phyloP scores from a whole-genome alignment of 140 eudicot species.

The Stevia rebaudiana region DNA sequence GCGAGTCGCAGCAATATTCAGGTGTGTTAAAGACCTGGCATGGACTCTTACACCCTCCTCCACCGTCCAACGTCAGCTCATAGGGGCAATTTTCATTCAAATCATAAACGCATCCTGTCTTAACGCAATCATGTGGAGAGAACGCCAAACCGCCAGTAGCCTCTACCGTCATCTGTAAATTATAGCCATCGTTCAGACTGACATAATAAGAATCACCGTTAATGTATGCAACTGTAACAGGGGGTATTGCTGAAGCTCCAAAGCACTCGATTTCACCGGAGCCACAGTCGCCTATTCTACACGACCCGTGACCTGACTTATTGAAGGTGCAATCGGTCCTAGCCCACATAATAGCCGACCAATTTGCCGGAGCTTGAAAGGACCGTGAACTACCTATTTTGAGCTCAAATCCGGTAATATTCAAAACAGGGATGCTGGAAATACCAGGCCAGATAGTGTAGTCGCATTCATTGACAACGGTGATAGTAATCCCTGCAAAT shows the following conservation, averaged over 20 bases:
- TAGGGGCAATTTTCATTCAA: slow-evolving; percentile 22
- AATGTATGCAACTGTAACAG: slow-evolving; percentile 19
- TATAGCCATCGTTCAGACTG: slow-evolving; percentile 26
- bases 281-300: slow-evolving; percentile 30
- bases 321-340: slow-evolving; percentile 30
- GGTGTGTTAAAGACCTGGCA: slow-evolving; percentile 26
- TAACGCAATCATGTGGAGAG: slow-evolving; percentile 8
- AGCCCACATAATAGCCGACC: slow-evolving; percentile 26
- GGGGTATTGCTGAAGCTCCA: neutral
- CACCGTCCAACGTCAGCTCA: slow-evolving; percentile 10
- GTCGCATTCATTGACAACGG: slow-evolving; percentile 12
- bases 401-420: slow-evolving; percentile 17
- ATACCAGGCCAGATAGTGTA: slow-evolving; percentile 25
- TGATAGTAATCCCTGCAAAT: slow-evolving; percentile 11
- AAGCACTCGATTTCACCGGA: slow-evolving; percentile 23
- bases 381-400: neutral
- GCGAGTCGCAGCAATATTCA: slow-evolving; percentile 22
- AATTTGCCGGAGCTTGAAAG: neutral
- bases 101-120: slow-evolving; percentile 25
- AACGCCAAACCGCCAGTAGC: slow-evolving; percentile 1
- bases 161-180: slow-evolving; percentile 25
- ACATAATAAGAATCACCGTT: slow-evolving; percentile 2
- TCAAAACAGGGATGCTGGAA: no score
- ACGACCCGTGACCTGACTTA: slow-evolving; percentile 18
- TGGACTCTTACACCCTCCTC: slow-evolving; percentile 27